Base-by-base conservation (phyloP, 257 asterid species). In the Paraleonurus japonicus region DNA sequence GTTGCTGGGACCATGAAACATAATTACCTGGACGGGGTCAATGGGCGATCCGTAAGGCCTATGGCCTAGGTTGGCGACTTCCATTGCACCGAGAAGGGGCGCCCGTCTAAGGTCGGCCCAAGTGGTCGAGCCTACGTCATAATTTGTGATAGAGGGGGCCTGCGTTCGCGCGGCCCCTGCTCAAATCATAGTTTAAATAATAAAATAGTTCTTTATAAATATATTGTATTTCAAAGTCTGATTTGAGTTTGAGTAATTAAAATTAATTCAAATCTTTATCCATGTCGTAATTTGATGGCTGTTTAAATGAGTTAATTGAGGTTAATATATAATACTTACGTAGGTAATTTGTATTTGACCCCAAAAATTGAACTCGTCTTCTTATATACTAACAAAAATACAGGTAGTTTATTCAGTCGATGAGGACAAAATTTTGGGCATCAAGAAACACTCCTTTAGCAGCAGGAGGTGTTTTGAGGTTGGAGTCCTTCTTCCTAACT, bases 21-120 rank as follows among this genome's bases (percentile, higher is more conserved):
- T 71, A 80, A 81, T 82, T 78, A 80, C 85, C 75, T 73, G 81
- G 81, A 82, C 71, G 76, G 84, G 85, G 80, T 82, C 81, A 5
- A 82, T 80, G 78, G 79, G 75, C 0, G 81, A 74, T 78, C 85
- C 32, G 0, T 0, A 64, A 73, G 73, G 54, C 2, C 61, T 66
- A 80, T 82, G 81, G 82, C 81, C 80, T 85, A 78, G 85, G 80
- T 9, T 73, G 73, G 80, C 15, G 78, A 75, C 62, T 72, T 80
- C 66, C 81, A 70, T 82, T 78, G 82, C 82, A 80, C 85, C 61
- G 4, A 0, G 76, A 69, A 81, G 75, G 76, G 86, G 80, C 7
- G 65, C 67, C 8, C 0, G 58, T 9, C 69, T 81, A 77, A 72
- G 83, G 77, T 84, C 71, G 71, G 20, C 69, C 71, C 77, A 81